These are phyloP conservation scores for Petasospora fabianii DNA, from an alignment of 1,139 yeast genomes.

Conservation along the genomic window DNA sequence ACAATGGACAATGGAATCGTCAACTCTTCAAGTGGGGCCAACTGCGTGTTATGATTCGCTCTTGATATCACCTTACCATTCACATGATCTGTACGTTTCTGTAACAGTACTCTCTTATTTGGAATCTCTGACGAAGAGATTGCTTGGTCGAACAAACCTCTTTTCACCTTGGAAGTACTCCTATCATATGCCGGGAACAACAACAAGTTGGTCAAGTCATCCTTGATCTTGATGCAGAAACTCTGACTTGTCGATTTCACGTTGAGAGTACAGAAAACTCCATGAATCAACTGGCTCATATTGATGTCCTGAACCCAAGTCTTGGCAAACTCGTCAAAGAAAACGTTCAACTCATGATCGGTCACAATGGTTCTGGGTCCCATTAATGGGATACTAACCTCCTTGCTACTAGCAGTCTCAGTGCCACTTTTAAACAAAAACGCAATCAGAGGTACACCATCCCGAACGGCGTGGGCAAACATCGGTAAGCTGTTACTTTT, in stretches of 20 bases:
- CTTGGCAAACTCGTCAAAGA: conserved; percentile 41
- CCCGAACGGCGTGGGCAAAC: conserved; percentile 23
- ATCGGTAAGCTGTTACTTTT: conserved; percentile 25
- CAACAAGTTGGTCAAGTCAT: conserved; percentile 29
- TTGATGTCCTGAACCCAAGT: conserved; percentile 37
- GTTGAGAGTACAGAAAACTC: conserved; percentile 41
- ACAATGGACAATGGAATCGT: conserved; percentile 13
- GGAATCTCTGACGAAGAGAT: neutral
- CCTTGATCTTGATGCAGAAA: conserved; percentile 38
- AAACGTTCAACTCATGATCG: conserved; percentile 23
- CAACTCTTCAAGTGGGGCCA: conserved; percentile 9
- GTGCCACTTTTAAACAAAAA: conserved; percentile 32
- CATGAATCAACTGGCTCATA: conserved; percentile 36
- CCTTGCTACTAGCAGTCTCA: conserved; percentile 16
- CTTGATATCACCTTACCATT: conserved; percentile 1
- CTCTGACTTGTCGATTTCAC: conserved; percentile 27
- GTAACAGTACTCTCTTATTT: neutral
- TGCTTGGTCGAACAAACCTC: neutral
- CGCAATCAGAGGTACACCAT: conserved; percentile 33
- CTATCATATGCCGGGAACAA: conserved; percentile 34
- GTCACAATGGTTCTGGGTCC: conserved; percentile 14
- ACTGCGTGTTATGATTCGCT: neutral
- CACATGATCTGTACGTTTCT: conserved; percentile 4
- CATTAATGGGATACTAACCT: conserved; percentile 11
- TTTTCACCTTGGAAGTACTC: neutral